Base-by-base conservation (phyloP, 2,329 filamentous ascomycete species). In the Arthroderma sp. region DNA sequence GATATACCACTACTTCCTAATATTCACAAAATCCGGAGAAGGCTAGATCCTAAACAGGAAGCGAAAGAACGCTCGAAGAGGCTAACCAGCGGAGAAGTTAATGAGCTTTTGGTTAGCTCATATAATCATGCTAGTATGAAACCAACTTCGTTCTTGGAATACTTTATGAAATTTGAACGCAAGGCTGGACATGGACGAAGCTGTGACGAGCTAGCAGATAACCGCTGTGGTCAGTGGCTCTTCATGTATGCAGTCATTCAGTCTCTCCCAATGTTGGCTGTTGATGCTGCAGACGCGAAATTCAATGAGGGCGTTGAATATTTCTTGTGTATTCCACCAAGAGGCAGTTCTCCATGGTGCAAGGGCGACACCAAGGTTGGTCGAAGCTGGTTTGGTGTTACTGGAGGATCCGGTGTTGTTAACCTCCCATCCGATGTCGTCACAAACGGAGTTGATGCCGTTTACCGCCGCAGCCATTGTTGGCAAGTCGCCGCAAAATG, bases 1-100 rank as follows among this genome's bases (percentile, higher is more conserved):
- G 89, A 96, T 58, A 71, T 86, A 4, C 89, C 91, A 2, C 75
- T 80, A 51, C 65, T 93, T 27, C 89, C 89, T 0, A 75, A 73
- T 1, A 73, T 93, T 54, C 71, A 73, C 30, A 69, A 77, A 1
- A 72, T 86, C 11, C 72, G 81, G 45, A 72, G 77, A 36, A 82
- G 78, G 37, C 70, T 86, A 30, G 74, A 84, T 15, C 60, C 75
- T 1, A 89, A 86, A 83, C 47, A 86, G 54, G 83, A 89, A 58
- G 68, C 73, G 31, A 86, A 85, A 58, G 74, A 84, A 44, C 75
- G 80, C 48, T 75, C 73, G 11, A 79, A 77, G 66, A 83, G 78
- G 56, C 68, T 95, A 46, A 85, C 86, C 60, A 78, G 83, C 43
- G 77, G 89, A 47, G 86, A 95, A 56, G 72, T 88, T 37, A 77